phyloP scores from a whole-genome alignment of 352 stramenopile genomes.

The Globisporangium ultimum region DNA sequence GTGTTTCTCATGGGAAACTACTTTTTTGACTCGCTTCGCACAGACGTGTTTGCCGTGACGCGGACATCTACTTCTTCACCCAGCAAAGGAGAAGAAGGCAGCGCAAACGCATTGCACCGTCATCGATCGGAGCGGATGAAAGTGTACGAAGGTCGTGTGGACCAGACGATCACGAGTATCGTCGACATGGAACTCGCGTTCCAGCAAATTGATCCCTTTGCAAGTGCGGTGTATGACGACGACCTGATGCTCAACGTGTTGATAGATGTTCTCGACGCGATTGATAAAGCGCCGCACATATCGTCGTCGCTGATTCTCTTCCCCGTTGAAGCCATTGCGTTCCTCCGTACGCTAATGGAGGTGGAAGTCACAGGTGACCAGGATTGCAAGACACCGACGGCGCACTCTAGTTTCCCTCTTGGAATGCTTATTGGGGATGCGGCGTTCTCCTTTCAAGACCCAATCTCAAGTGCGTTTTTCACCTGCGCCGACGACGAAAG shows the following conservation, averaged over 20 bases:
- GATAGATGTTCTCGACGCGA: conserved; percentile 25
- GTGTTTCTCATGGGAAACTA: conserved; percentile 84
- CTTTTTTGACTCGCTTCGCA: conserved; percentile 73
- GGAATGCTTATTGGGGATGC: conserved; percentile 49
- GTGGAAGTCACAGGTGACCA: background rate
- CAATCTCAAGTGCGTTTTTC: conserved; percentile 58
- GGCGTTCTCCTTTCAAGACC: conserved; percentile 57
- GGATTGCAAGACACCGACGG: background rate
- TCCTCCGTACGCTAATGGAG: conserved; percentile 37
- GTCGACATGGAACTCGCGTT: conserved; percentile 50
- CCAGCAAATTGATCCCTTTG: conserved; percentile 17
- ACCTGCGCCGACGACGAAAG: conserved; percentile 7
- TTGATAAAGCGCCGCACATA: conserved; percentile 7
- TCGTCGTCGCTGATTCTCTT: conserved; percentile 61
- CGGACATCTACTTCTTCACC: background rate
- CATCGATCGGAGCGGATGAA: background rate
- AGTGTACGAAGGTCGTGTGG: conserved; percentile 44
- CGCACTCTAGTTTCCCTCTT: conserved; percentile 13
- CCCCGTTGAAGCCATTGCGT: conserved; percentile 56
- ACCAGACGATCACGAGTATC: conserved; percentile 38
- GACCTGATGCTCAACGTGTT: conserved; percentile 36
- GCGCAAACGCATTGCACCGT: background rate
- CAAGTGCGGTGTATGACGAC: conserved; percentile 26
- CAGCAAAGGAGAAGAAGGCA: background rate
- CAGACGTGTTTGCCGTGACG: conserved; percentile 60